Conservation (phyloP, 2,329 filamentous ascomycete species). For the Drechslerella dactyloides region DNA sequence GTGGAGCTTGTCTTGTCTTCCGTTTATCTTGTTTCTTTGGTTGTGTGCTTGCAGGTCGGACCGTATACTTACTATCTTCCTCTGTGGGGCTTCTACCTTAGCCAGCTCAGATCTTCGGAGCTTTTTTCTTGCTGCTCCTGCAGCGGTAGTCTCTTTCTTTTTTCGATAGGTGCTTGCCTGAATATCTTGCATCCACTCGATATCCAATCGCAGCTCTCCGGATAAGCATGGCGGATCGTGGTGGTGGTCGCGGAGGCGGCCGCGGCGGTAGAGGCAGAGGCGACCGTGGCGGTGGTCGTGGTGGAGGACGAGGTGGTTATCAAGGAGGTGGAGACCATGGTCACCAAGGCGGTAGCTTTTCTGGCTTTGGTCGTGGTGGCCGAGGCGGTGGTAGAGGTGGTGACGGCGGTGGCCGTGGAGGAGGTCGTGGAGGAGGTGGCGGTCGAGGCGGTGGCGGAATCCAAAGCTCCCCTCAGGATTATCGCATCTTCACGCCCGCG, state of each 20-base stretch:
- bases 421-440: constrained; percentile 51
- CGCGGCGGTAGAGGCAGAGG: constrained; percentile 10
- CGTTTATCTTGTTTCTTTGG: not conserved
- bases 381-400: constrained; percentile 49
- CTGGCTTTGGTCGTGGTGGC: constrained; percentile 14
- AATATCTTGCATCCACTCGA: constrained; percentile 28
- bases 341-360: not conserved
- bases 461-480: constrained; percentile 34
- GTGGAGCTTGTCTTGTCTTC: constrained; percentile 1
- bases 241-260: constrained; percentile 21
- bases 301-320: constrained; percentile 17
- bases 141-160: constrained; percentile 2
- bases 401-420: constrained; percentile 15
- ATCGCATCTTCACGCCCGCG: constrained; percentile 20
- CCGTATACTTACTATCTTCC: not conserved
- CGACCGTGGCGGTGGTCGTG: constrained; percentile 1
- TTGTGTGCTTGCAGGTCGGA: not conserved
- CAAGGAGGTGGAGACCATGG: not conserved
- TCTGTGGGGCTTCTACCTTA: not conserved
- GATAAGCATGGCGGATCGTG: constrained; percentile 41
- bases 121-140: constrained; percentile 8
- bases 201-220: constrained; percentile 41
- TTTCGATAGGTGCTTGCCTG: not conserved
- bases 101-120: not conserved
- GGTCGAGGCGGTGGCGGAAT: constrained; percentile 48